A percentile compares a stretch with the other conserved stretches of the same genome.
Evolutionary conservation across 2,329 filamentous ascomycete species (phyloP).

Genomic region (Zymoseptoria brevis): DNA sequence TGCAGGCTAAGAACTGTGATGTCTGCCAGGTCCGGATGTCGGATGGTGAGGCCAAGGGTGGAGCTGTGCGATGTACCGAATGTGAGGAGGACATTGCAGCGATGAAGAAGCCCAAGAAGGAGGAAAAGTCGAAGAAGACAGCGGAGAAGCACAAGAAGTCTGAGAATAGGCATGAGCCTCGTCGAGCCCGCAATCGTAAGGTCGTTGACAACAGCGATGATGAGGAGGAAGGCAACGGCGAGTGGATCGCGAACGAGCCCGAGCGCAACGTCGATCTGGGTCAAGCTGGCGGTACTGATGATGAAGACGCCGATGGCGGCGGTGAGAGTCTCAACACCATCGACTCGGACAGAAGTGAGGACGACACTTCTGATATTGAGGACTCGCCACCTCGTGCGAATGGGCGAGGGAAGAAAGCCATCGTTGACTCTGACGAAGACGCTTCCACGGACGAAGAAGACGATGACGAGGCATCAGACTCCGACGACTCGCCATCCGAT

Average conservation of each 20-base stretch:
- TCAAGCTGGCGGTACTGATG: constrained; percentile 73
- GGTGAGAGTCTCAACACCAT: constrained; percentile 70
- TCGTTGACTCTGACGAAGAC: constrained; percentile 35
- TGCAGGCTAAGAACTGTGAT: constrained; percentile 70
- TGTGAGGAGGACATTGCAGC: constrained; percentile 69
- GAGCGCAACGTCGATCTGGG: constrained; percentile 48
- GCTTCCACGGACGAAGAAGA: constrained; percentile 34
- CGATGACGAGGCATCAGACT: constrained; percentile 33
- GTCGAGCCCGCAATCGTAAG: constrained; percentile 42
- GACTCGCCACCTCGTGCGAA: constrained; percentile 32
- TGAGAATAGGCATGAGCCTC: constrained; percentile 27
- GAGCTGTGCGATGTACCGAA: constrained; percentile 57
- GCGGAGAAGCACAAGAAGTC: constrained; percentile 18
- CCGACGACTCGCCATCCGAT: constrained; percentile 19
- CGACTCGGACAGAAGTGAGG: constrained; percentile 56
- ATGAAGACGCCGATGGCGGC: constrained; percentile 80
- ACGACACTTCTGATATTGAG: constrained; percentile 40
- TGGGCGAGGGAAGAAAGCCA: constrained; percentile 2
- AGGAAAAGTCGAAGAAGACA: constrained; percentile 21
- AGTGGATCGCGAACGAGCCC: constrained; percentile 69
- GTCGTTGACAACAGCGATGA: constrained; percentile 59
- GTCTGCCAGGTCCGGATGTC: constrained; percentile 68
- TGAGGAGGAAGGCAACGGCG: constrained; percentile 47
- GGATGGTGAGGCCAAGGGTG: constrained; percentile 45
- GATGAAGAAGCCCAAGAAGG: constrained; percentile 42